Percentiles rank a stretch among this genome's conserved stretches.
These are phyloP conservation scores for Candida krabiensis DNA, from an alignment of 805 yeast genomes.

Conservation along the genomic window DNA sequence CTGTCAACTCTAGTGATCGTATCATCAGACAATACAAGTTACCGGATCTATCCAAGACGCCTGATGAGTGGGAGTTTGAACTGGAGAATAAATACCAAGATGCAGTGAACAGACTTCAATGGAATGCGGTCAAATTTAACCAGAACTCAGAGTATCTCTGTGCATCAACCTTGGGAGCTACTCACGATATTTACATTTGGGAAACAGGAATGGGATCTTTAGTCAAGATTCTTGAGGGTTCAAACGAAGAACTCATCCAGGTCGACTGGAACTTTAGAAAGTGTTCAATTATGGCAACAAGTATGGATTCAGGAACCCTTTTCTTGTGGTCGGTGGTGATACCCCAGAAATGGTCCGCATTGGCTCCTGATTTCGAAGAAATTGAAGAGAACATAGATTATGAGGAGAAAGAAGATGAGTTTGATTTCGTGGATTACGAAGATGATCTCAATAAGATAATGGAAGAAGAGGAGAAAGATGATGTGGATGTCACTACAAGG, in stretches of 20 bases:
- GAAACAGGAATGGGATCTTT: slow-evolving; percentile 87
- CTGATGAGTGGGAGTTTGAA: slow-evolving; percentile 43
- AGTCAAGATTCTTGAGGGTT: slow-evolving; percentile 86
- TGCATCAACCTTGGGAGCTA: slow-evolving; percentile 84
- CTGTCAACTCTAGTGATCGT: slow-evolving; percentile 76
- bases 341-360: slow-evolving; percentile 94
- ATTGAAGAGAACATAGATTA: slow-evolving; percentile 89
- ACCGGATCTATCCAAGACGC: slow-evolving; percentile 27
- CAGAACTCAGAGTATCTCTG: slow-evolving; percentile 79
- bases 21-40: slow-evolving; percentile 62
- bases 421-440: slow-evolving; percentile 74
- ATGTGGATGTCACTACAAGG: slow-evolving; percentile 62
- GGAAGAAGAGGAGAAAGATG: slow-evolving; percentile 60
- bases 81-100: slow-evolving; percentile 85
- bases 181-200: slow-evolving; percentile 91
- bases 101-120: slow-evolving; percentile 81
- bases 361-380: slow-evolving; percentile 95
- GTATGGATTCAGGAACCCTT: slow-evolving; percentile 79
- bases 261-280: slow-evolving; percentile 82
- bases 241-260: slow-evolving; percentile 81
- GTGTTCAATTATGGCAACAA: slow-evolving; percentile 78
- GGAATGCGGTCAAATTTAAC: slow-evolving; percentile 80
- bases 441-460: slow-evolving; percentile 58
- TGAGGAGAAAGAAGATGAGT: slow-evolving; percentile 87
- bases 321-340: slow-evolving; percentile 79